Base-by-base conservation (phyloP, 2,329 filamentous ascomycete genomes). In the Tolypocladium tropicale region DNA sequence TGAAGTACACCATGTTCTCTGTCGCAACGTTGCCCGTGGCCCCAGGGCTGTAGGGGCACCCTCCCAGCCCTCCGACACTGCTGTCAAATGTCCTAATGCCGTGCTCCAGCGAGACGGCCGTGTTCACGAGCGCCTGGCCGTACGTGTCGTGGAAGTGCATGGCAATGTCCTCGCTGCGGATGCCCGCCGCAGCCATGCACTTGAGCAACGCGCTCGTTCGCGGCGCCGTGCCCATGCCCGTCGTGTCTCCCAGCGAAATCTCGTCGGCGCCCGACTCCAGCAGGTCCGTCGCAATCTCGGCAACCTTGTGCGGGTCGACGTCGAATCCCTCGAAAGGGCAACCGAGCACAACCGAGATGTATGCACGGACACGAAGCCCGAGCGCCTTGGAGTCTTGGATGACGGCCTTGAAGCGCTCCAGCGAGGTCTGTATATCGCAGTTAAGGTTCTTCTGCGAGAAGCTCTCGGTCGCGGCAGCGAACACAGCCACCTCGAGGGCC, bases 81-180 rank as follows among this genome's bases (percentile, higher is more conserved):
- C 82, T 83, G 66, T 95, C 90, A 67, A 95, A 94, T 0, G 82
- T 88, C 34, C 88, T 75, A 43, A 95, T 81, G 0, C 90, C 90
- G 62, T 88, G 83, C 66, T 90, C 86, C 33, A 94, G 79, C 39
- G 86, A 85, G 0, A 92, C 84, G 12, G 89, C 84, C 6, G 85
- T 86, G 67, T 95, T 95, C 9, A 90, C 86, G n/a, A 93, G 75
- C 1, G 89, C 90, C 74, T 91, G 87, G 1, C 89, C 90, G 67
- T 91, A 93, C 1, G 90, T 95, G 66, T 95, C 89, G 70, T 95
- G 90, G 65, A 95, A 93, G 70, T 95, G 90, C 74, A 92, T 84
- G 0, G 89, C 89, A 12, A 95, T 72, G 63, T 89, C 85, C 63
- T 85, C 82, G 55, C 79, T 80, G 23, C 85, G 78, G 21, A 95